These are phyloP conservation scores for Eimeria falciformis DNA, from an alignment of 169 alveolate species.

Conservation along the genomic window DNA sequence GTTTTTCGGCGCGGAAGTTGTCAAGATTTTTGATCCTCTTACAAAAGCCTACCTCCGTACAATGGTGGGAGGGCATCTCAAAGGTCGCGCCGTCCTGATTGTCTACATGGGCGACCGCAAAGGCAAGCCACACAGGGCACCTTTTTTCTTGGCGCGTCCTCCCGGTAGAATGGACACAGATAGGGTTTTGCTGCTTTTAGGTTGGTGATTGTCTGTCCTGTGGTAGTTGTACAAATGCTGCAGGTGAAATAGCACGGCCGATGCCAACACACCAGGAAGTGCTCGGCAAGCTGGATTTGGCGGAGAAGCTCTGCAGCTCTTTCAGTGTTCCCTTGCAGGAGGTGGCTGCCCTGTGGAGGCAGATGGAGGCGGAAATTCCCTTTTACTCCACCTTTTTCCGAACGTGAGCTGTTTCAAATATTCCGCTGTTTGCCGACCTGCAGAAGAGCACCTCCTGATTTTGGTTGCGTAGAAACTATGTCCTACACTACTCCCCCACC, in stretches of 20 bases:
- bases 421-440: too few relatives aligned
- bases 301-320: not conserved
- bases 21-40: not conserved
- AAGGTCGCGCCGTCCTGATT: slow-evolving; percentile 4
- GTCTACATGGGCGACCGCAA: slow-evolving; percentile 21
- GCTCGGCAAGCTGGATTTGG: slow-evolving; percentile 15
- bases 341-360: slow-evolving; percentile 27
- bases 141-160: not conserved
- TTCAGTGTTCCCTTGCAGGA: slow-evolving; percentile 24
- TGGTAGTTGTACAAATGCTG: not conserved
- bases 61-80: slow-evolving; percentile 24
- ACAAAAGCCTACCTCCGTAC: not conserved
- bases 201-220: not conserved
- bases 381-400: slow-evolving; percentile 16
- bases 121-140: slow-evolving; percentile 13
- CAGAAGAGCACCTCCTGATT: too few relatives aligned
- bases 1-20: slow-evolving; percentile 15
- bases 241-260: slow-evolving; percentile 9
- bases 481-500: too few relatives aligned
- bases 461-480: too few relatives aligned
- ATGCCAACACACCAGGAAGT: not conserved
- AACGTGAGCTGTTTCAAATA: too few relatives aligned
- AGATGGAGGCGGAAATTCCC: slow-evolving; percentile 24
- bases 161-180: not conserved
- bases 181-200: slow-evolving; percentile 1